Evolutionary conservation across 306 rosid genomes (phyloP).

Genomic region (Malus domestica): ASM211411v1 NC_041796.1:3053001-3053500

Average conservation of each 20-base stretch:
- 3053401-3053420: slow-evolving; percentile 8
- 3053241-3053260: too few species aligned
- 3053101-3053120: background rate
- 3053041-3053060: slow-evolving; percentile 43
- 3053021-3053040: slow-evolving; percentile 52
- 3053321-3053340: background rate
- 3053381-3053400: background rate
- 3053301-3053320: background rate
- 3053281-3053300: background rate
- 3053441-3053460: slow-evolving; percentile 77
- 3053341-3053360: background rate
- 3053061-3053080: slow-evolving; percentile 53
- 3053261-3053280: background rate
- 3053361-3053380: background rate
- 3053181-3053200: background rate
- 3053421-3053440: slow-evolving; percentile 52
- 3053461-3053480: slow-evolving; percentile 61
- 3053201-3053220: background rate
- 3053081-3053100: slow-evolving; percentile 29
- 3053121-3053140: background rate
- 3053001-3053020: slow-evolving; percentile 51
- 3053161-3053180: too few species aligned
- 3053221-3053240: background rate
- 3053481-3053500: slow-evolving; percentile 56
- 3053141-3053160: background rate